Percentiles rank a stretch among this genome's conserved stretches.
Evolutionary conservation across 164 flowering plant genomes (phyloP).

Genomic region (Berberis vulgaris): DNA sequence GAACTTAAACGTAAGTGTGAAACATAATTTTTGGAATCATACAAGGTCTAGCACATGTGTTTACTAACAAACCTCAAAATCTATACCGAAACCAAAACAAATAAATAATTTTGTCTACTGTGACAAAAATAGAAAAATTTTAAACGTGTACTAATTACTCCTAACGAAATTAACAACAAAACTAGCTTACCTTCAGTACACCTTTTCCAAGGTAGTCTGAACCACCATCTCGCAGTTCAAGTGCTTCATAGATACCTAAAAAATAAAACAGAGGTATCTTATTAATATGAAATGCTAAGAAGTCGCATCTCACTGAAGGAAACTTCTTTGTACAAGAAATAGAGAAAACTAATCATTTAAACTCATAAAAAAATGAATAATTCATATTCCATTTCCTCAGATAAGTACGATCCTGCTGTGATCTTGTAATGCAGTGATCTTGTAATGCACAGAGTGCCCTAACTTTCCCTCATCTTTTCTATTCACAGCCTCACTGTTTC

Average conservation of each 20-base stretch:
- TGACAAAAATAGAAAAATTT: neutral
- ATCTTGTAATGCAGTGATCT: no score
- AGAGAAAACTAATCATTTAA: neutral
- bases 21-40: no score
- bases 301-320: neutral
- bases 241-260: slow-evolving; percentile 82
- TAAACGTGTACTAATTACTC: neutral
- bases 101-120: neutral
- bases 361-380: no score
- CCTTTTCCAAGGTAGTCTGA: slow-evolving; percentile 89
- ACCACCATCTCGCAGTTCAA: slow-evolving; percentile 85
- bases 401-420: no score
- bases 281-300: no score
- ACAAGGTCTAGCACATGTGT: no score
- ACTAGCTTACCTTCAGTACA: slow-evolving; percentile 57
- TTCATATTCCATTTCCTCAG: no score
- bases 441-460: no score
- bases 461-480: no score
- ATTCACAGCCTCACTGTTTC: no score
- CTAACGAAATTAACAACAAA: neutral
- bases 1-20: no score
- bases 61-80: neutral
- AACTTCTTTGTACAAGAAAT: neutral
- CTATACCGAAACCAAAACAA: neutral
- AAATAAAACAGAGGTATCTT: neutral